phyloP scores from a whole-genome alignment of 352 stramenopile species.

The Nothophytophthora sp. region DNA sequence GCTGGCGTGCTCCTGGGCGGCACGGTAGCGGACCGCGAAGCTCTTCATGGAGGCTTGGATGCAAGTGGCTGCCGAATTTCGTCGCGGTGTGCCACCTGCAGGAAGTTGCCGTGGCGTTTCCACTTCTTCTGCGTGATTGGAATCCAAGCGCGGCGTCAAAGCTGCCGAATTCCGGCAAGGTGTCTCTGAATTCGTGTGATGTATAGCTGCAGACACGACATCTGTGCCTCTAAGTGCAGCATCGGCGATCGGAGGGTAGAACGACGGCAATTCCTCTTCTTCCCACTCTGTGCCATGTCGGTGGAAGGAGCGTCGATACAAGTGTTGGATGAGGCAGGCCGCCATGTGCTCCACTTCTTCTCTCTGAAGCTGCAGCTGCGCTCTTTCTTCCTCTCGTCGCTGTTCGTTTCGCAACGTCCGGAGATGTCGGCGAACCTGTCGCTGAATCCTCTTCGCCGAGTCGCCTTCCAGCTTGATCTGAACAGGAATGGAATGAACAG shows the following conservation, averaged over 20 bases:
- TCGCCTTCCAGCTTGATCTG: conserved; percentile 21
- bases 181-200: too few species aligned
- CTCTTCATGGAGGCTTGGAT: conserved; percentile 46
- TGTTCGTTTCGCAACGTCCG: not conserved
- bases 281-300: not conserved
- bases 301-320: conserved; percentile 23
- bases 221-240: conserved; percentile 8
- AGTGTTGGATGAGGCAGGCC: conserved; percentile 38
- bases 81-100: conserved; percentile 20
- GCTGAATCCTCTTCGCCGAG: conserved; percentile 24
- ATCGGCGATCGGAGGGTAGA: conserved; percentile 4
- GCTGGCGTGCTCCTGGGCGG: conserved; percentile 27
- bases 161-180: not conserved
- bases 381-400: conserved; percentile 10
- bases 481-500: not conserved
- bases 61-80: conserved; percentile 24
- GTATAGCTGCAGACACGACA: conserved; percentile 7
- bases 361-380: conserved; percentile 26
- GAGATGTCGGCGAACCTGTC: conserved; percentile 22
- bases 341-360: conserved; percentile 45
- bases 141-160: conserved; percentile 2
- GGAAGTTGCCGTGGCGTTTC: not conserved
- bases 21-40: conserved; percentile 17
- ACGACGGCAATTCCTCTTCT: not conserved
- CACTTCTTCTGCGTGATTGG: not conserved